These are phyloP conservation scores for Crithidia thermophila DNA, from an alignment of 208 protist genomes.

Conservation along the genomic window DNA sequence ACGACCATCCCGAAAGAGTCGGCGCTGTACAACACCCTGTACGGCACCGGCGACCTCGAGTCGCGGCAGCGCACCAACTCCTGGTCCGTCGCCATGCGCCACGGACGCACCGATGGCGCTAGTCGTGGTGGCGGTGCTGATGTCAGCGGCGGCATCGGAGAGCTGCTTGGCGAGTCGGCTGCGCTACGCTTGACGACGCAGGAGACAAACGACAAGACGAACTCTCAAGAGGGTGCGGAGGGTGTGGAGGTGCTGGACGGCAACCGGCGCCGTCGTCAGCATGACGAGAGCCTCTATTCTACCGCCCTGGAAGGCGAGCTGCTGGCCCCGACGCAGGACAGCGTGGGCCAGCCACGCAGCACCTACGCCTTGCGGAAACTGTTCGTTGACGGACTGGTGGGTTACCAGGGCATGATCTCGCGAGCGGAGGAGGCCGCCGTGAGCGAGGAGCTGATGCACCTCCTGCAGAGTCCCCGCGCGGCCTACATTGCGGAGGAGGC, in stretches of 20 bases:
- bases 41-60: conserved; percentile 60
- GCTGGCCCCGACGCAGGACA: conserved; percentile 61
- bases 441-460: conserved; percentile 75
- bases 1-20: conserved; percentile 83
- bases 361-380: conserved; percentile 85
- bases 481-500: conserved; percentile 89
- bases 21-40: conserved; percentile 67
- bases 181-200: background rate
- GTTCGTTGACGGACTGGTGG: conserved; percentile 72
- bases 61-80: conserved; percentile 83
- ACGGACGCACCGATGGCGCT: too few relatives aligned
- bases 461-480: conserved; percentile 70
- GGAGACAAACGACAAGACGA: background rate
- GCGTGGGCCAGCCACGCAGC: conserved; percentile 74
- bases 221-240: background rate
- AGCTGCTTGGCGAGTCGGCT: conserved; percentile 21
- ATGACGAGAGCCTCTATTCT: conserved; percentile 62
- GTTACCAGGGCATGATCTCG: conserved; percentile 85
- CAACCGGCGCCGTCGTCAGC: conserved; percentile 41
- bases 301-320: conserved; percentile 61
- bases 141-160: background rate
- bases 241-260: conserved; percentile 46
- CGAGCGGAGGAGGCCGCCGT: conserved; percentile 74
- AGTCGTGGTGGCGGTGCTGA: too few relatives aligned
- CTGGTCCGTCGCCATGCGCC: conserved; percentile 50